These are phyloP conservation scores for Lactarius deliciosus DNA, from an alignment of 768 basidiomycete species.

Conservation along the genomic window DNA sequence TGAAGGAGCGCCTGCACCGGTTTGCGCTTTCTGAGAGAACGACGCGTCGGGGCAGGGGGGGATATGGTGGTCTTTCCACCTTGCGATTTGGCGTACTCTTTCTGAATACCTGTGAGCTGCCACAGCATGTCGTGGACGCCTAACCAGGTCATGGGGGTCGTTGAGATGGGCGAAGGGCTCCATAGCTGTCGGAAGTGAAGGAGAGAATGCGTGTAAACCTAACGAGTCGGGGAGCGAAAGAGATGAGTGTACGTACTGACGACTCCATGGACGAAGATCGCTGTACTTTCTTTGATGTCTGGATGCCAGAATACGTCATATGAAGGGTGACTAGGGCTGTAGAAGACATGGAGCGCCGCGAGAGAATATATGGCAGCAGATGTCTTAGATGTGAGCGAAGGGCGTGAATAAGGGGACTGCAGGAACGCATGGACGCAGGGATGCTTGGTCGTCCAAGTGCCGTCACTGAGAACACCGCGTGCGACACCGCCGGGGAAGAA, in stretches of 20 bases:
- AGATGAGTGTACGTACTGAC: slow-evolving; percentile 24
- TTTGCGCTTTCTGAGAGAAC: slow-evolving; percentile 28
- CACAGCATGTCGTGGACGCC: slow-evolving; percentile 28
- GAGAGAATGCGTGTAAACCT: background rate
- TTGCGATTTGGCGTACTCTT: slow-evolving; percentile 24
- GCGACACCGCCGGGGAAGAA: slow-evolving; percentile 17
- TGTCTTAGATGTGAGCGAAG: slow-evolving; percentile 14
- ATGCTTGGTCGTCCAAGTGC: slow-evolving; percentile 27
- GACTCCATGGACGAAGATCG: slow-evolving; percentile 24
- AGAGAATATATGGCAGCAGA: slow-evolving; percentile 28
- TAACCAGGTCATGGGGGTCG: slow-evolving; percentile 27
- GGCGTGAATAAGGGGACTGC: slow-evolving; percentile 20
- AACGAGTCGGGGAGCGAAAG: background rate
- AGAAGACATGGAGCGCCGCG: slow-evolving; percentile 26
- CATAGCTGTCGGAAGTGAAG: slow-evolving; percentile 13
- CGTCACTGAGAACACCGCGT: slow-evolving; percentile 29
- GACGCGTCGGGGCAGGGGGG: slow-evolving; percentile 22
- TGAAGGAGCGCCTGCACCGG: slow-evolving; percentile 14
- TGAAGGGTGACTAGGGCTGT: slow-evolving; percentile 27
- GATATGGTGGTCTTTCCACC: slow-evolving; percentile 5
- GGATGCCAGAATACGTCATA: slow-evolving; percentile 28
- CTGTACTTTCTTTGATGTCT: slow-evolving; percentile 23
- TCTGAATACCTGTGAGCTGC: slow-evolving; percentile 29
- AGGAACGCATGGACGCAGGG: slow-evolving; percentile 27
- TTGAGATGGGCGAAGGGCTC: slow-evolving; percentile 23